phyloP scores from a whole-genome alignment of 2,329 filamentous ascomycete genomes.

The Talaromyces rugulosus region DNA sequence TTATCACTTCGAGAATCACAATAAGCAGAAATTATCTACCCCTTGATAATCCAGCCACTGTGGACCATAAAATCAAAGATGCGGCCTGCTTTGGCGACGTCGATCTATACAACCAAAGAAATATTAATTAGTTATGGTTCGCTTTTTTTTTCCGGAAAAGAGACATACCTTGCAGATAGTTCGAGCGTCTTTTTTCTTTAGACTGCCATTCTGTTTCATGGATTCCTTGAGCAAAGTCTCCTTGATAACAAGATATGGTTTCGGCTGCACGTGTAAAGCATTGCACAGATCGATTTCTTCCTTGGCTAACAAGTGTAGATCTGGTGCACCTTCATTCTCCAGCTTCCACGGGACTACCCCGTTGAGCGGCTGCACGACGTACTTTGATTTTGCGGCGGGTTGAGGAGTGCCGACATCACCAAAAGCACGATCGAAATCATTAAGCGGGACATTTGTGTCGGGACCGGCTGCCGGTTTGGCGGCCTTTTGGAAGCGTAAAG shows the following conservation, averaged over 20 bases:
- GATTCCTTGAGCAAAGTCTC: constrained; percentile 88
- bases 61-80: constrained; percentile 95
- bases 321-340: constrained; percentile 67
- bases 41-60: constrained; percentile 86
- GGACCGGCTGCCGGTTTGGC: constrained; percentile 22
- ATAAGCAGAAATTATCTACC: constrained; percentile 22
- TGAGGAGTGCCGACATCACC: constrained; percentile 23
- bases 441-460: constrained; percentile 33
- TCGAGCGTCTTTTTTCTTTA: constrained; percentile 92
- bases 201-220: constrained; percentile 75
- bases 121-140: constrained; percentile 8
- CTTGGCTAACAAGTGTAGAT: constrained; percentile 77
- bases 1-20: neutral
- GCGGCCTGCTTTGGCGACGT: constrained; percentile 76
- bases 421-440: constrained; percentile 52
- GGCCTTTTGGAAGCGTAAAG: constrained; percentile 54
- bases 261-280: constrained; percentile 78
- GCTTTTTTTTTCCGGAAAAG: neutral
- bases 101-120: constrained; percentile 51
- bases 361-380: constrained; percentile 46
- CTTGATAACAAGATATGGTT: constrained; percentile 93
- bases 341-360: constrained; percentile 55
- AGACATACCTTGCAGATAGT: constrained; percentile 64
- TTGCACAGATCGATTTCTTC: constrained; percentile 87
- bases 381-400: constrained; percentile 44